These are phyloP conservation scores for Phytophthora ramorum DNA, from an alignment of 352 stramenopile genomes.

Conservation along the genomic window DNA sequence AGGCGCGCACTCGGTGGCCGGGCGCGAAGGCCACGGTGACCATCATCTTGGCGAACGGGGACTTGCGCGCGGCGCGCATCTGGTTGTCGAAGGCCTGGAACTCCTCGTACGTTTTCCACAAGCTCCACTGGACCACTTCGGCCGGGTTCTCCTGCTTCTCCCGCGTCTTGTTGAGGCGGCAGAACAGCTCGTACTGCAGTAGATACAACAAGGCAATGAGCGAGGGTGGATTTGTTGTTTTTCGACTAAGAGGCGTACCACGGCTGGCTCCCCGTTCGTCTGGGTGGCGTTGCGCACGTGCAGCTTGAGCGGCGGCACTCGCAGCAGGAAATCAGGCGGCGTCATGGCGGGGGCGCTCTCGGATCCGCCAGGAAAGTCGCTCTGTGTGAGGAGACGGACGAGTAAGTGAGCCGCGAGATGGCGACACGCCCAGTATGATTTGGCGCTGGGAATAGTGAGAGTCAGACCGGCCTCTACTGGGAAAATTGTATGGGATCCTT, in stretches of 20 bases:
- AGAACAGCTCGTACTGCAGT: constrained; percentile 63
- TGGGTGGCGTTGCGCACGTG: constrained; percentile 70
- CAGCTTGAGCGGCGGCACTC: constrained; percentile 61
- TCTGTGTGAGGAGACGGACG: constrained; percentile 17
- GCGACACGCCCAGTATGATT: constrained; percentile 22
- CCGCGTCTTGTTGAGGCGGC: constrained; percentile 45
- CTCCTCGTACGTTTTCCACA: constrained; percentile 84
- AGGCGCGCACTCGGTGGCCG: constrained; percentile 67
- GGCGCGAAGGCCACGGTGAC: constrained; percentile 81
- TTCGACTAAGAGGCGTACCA: constrained; percentile 47
- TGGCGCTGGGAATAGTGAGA: constrained; percentile 17
- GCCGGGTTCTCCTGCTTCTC: constrained; percentile 49
- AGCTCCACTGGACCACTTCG: constrained; percentile 66
- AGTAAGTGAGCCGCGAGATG: constrained; percentile 10
- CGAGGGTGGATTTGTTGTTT: background rate
- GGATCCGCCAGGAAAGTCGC: constrained; percentile 21
- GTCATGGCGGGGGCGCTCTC: constrained; percentile 30
- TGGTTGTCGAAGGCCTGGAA: constrained; percentile 76
- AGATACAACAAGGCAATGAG: background rate
- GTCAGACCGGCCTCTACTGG: constrained; percentile 22
- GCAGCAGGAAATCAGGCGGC: constrained; percentile 51
- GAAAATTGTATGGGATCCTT: constrained; percentile 8
- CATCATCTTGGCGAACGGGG: constrained; percentile 83
- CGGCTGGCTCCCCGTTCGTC: constrained; percentile 52
- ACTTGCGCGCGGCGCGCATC: constrained; percentile 60